Base-by-base conservation (phyloP, 805 yeast species). In the Wickerhamomyces pijperi region DNA sequence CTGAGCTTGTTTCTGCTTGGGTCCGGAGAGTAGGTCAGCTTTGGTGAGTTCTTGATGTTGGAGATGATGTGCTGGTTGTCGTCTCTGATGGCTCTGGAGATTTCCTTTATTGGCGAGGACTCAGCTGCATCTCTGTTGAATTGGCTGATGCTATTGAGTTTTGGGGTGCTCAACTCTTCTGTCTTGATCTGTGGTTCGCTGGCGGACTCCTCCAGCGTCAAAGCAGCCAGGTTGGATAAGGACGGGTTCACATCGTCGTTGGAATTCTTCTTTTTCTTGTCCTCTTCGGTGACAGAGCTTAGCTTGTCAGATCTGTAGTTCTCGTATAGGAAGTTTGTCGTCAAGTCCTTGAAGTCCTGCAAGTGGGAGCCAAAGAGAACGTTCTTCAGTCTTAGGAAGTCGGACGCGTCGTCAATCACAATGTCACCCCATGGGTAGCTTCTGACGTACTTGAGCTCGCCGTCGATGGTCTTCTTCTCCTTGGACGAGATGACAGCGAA, bases 321-420 rank as follows among this genome's bases (percentile, higher is more conserved):
- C 54, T 82, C 94, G 58, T 82, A 82, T 39, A 82, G 61, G 59
- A 76, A 67, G 49, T 77, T 83, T 50, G 81, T 86, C 21, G 94
- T 84, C 42, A 82, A 65, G 51, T 83, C 94, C 60, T 82, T 82
- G 53, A 82, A 74, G 51, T 82, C 92, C 55, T 78, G 82, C 47
- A 83, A 64, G 55, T 85, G 94, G n/a, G 88, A 74, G 6, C 94
- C 94, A 53, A 84, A 74, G 32, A 84, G 56, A 3, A 82, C 90
- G 36, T 79, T 71, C 46, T 80, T 76, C 51, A 84, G 63, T 15
- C 72, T 56, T 6, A 68, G 55, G 51, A 77, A 68, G 50, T 78
- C 82, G 32, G 77, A 70, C 42, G 64, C 61, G 20, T 61, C 58
- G 19, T 72, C 67, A 42, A 74, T 67, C 46, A 70, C 74, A 36